Evolutionary conservation across 2,329 filamentous ascomycete species (phyloP).

Genomic region (Orbilia oligospora): DNA sequence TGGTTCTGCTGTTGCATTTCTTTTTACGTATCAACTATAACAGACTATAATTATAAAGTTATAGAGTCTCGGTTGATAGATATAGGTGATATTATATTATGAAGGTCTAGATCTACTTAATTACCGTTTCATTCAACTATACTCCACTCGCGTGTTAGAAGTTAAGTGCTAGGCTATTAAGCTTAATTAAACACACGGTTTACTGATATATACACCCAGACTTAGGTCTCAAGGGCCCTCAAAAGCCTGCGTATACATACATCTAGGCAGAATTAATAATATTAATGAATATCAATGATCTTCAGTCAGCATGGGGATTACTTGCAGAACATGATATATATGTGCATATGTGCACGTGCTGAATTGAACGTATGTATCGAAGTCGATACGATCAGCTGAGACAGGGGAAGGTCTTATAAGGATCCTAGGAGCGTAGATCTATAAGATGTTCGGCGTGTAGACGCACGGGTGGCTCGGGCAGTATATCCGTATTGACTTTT

Average conservation of each 20-base stretch:
- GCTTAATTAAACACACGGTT: background rate
- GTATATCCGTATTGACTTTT: background rate
- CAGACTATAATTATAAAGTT: too few species aligned
- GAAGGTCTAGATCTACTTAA: constrained; percentile 10
- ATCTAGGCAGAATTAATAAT: background rate
- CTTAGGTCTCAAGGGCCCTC: background rate
- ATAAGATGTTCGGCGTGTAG: too few species aligned
- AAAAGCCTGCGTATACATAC: too few species aligned
- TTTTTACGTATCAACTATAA: constrained; percentile 2
- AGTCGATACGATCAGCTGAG: background rate
- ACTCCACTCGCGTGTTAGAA: constrained; percentile 1
- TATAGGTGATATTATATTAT: background rate
- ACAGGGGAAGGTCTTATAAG: background rate
- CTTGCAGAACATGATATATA: constrained; percentile 1
- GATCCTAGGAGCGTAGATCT: background rate
- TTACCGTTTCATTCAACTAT: background rate
- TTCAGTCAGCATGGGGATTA: constrained; percentile 7
- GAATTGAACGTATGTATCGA: background rate
- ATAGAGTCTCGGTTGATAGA: background rate
- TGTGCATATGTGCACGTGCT: constrained; percentile 6
- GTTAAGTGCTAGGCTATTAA: background rate
- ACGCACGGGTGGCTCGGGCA: too few species aligned
- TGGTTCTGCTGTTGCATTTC: background rate
- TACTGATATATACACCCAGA: background rate
- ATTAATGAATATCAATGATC: background rate